Conservation (phyloP, 371 early-diverging fungal genomes). For the Haplosporangium sp. region DNA sequence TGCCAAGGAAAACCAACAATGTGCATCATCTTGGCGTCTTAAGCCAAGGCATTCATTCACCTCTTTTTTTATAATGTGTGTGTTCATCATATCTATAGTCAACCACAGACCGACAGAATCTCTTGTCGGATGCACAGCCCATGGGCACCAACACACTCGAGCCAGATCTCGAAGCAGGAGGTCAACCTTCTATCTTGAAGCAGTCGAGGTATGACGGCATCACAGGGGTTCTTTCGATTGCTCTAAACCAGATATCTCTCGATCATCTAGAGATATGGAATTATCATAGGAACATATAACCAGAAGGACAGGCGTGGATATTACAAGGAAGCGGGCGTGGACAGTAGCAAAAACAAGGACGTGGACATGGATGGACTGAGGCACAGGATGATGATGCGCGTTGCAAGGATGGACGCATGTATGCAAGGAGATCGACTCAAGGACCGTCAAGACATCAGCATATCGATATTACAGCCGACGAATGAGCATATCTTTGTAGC, state of each 20-base stretch:
- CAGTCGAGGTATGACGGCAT: conserved; percentile 45
- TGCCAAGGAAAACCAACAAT: too few relatives aligned
- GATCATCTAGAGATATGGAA: background rate
- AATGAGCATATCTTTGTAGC: too few relatives aligned
- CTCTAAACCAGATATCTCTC: background rate
- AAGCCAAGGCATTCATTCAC: background rate
- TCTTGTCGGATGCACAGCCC: conserved; percentile 50
- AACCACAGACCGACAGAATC: conserved; percentile 45
- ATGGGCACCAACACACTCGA: conserved; percentile 48
- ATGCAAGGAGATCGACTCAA: too few relatives aligned
- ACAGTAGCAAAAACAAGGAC: too few relatives aligned
- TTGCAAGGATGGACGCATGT: too few relatives aligned
- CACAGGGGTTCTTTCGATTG: background rate
- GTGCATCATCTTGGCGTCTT: too few relatives aligned
- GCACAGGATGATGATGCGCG: too few relatives aligned
- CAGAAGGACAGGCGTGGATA: too few relatives aligned
- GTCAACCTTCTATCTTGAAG: conserved; percentile 46
- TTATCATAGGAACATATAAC: background rate
- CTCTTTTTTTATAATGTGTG: background rate
- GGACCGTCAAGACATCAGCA: too few relatives aligned
- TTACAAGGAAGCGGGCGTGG: too few relatives aligned
- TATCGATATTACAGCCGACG: too few relatives aligned
- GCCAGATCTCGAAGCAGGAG: conserved; percentile 48
- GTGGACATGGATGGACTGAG: too few relatives aligned
- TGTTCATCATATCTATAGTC: conserved; percentile 12